A percentile compares a stretch with the other conserved stretches of the same genome.
Conservation (phyloP, 371 early-diverging fungal genomes). For the Encephalitozoon hellem region DNA sequence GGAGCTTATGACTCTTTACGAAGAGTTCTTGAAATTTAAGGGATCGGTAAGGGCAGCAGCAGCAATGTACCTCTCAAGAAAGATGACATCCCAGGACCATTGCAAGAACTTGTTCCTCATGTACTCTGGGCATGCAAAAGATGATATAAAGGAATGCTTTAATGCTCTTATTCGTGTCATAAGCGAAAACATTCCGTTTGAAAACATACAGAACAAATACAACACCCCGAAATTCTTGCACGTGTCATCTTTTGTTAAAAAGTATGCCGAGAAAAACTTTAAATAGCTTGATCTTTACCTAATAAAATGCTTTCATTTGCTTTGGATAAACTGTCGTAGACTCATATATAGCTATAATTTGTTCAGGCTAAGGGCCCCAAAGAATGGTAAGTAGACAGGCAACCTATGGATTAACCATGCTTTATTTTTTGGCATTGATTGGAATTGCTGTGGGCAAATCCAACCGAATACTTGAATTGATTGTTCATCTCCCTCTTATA, state of each 20-base stretch:
- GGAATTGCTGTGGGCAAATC: not conserved
- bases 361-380: not conserved
- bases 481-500: not conserved
- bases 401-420: not conserved
- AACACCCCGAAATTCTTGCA: not conserved
- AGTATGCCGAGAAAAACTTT: conserved; percentile 44
- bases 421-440: not conserved
- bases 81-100: conserved; percentile 68
- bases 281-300: conserved; percentile 1
- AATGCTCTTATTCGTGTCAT: conserved; percentile 20
- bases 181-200: conserved; percentile 10
- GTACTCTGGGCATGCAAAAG: conserved; percentile 27
- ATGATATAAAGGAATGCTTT: conserved; percentile 44
- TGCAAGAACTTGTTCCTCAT: conserved; percentile 45
- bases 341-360: too few relatives aligned
- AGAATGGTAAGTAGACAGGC: not conserved
- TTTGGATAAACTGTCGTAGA: too few relatives aligned
- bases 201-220: conserved; percentile 48
- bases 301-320: not conserved
- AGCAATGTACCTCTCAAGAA: conserved; percentile 72
- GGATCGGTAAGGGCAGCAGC: conserved; percentile 76
- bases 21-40: conserved; percentile 66
- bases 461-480: not conserved
- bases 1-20: conserved; percentile 79
- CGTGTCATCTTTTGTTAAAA: conserved; percentile 10